Evolutionary conservation across 352 stramenopile species (phyloP), one percentile per base, ranked within the genome.

Genomic region (Pythium sp.): DNA sequence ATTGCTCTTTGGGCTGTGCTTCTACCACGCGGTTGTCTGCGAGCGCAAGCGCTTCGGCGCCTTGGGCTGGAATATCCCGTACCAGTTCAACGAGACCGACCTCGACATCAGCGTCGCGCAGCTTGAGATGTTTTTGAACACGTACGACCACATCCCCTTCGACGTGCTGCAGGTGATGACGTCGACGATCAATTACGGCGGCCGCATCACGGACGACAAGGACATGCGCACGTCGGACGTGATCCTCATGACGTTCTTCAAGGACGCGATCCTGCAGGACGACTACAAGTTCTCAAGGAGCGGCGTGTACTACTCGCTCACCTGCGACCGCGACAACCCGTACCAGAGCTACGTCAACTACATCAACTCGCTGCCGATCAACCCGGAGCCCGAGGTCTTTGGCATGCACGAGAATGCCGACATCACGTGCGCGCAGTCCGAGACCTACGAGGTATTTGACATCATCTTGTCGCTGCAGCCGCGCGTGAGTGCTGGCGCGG

Each of bases 41-140:
- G 96, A 99, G 80, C 89, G 96, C 58, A 93, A 97, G 71, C 91
- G 97, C 20, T 99, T 99, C 64, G 96, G 96, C 2, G 89, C 96
- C 3, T 70, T 99, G 6, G 96, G 96, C 20, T 99, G 96, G 96
- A 99, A 99, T 71, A 98, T 98, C 36, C 94, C 94, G 14, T 99
- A 99, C 80, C 92, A 98, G 64, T 99, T 99, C 71, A 99, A 99
- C 68, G 93, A 98, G 56, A 98, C 95, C 0, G 96, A 99, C 72
- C 78, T 98, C 36, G 90, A 97, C 54, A 97, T 98, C 47, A 90
- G 83, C 28, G 79, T 89, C 18, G 84, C 87, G 5, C 86, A 95
- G 62, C 78, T 96, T 0, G 86, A 93, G 55, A 92, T 97, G 82
- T 97, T 95, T 62, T 61, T 97, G 28, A 85, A 97, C 63, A 91